A percentile compares a stretch with the other conserved stretches of the same genome.
These are phyloP conservation scores for Trapa bicornis DNA, from an alignment of 345 rosid species.

Conservation along the genomic window DNA sequence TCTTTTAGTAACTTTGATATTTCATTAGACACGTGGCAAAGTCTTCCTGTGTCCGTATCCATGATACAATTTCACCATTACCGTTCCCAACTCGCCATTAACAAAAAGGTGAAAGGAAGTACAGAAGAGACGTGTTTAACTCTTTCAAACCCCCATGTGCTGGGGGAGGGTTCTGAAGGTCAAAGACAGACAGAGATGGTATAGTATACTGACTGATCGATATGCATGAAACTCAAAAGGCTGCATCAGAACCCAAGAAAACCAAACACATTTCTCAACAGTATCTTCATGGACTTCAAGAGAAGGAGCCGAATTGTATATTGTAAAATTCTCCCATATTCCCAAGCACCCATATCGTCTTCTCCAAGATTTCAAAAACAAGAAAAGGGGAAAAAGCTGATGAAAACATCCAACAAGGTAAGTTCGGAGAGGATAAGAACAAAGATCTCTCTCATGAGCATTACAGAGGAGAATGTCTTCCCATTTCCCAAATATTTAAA, in stretches of 20 bases:
- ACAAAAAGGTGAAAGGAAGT: not conserved
- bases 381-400: not conserved
- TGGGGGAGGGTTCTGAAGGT: not conserved
- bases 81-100: too few relatives aligned
- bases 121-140: not conserved
- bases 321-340: not conserved
- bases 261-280: conserved; percentile 2
- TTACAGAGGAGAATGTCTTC: conserved; percentile 36
- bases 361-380: conserved; percentile 1
- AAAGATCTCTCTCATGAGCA: conserved; percentile 13
- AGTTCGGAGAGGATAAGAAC: conserved; percentile 23
- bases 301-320: conserved; percentile 4
- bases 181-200: conserved; percentile 4
- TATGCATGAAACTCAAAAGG: conserved; percentile 30
- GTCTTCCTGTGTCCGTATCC: too few relatives aligned
- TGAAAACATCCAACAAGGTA: conserved; percentile 28
- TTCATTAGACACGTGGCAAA: too few relatives aligned
- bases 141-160: not conserved
- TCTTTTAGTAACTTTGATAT: too few relatives aligned
- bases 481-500: conserved; percentile 12
- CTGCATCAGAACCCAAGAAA: not conserved
- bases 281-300: conserved; percentile 27
- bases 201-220: too few relatives aligned
- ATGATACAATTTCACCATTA: too few relatives aligned
- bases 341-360: conserved; percentile 23